Evolutionary conservation across 176 grass and related monocot species (phyloP).

Genomic region (Calamus simplicifolius): DNA sequence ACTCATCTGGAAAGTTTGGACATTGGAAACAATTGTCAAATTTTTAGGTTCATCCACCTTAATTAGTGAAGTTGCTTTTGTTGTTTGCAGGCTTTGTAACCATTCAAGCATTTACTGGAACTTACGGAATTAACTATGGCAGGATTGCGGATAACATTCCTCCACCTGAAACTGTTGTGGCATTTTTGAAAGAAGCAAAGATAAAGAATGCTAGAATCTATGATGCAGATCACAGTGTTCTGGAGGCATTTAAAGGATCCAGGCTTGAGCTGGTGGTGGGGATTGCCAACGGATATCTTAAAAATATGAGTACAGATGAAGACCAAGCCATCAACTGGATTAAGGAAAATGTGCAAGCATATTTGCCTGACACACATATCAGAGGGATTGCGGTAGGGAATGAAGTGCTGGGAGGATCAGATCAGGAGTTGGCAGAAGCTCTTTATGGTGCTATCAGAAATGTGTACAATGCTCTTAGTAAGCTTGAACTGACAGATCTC

Average conservation of each 20-base stretch:
- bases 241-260: not conserved
- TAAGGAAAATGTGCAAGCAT: slow-evolving; percentile 1
- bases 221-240: slow-evolving; percentile 4
- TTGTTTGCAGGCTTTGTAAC: too few species aligned
- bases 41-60: too few species aligned
- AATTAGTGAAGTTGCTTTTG: too few species aligned
- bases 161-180: not conserved
- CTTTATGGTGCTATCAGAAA: slow-evolving; percentile 71
- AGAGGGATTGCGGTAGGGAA: not conserved
- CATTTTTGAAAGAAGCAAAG: not conserved
- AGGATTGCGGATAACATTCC: slow-evolving; percentile 1
- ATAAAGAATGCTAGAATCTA: slow-evolving; percentile 3
- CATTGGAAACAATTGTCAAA: too few species aligned
- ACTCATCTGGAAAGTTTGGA: too few species aligned
- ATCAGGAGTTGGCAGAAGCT: slow-evolving; percentile 8
- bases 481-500: slow-evolving; percentile 27
- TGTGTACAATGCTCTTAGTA: slow-evolving; percentile 41
- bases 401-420: not conserved
- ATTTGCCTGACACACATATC: slow-evolving; percentile 4
- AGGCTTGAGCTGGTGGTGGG: not conserved
- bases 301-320: not conserved
- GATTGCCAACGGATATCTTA: not conserved
- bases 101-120: too few species aligned
- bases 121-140: slow-evolving; percentile 8
- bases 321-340: not conserved